Conservation (phyloP, 768 basidiomycete species). For the Tulasnella sp. region DNA sequence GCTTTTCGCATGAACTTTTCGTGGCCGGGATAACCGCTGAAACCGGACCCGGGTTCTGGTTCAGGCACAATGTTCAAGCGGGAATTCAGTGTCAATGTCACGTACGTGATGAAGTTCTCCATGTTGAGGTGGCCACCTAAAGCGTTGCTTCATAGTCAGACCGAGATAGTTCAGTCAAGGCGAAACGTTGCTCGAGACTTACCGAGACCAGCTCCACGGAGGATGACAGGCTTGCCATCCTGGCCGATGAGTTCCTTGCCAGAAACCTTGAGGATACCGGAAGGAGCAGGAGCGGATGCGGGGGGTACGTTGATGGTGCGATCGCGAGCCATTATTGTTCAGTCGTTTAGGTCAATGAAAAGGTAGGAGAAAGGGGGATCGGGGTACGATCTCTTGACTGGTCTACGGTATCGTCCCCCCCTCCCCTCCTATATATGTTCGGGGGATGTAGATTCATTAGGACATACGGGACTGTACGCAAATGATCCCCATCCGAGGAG, state of each 20-base stretch:
- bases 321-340: slow-evolving; percentile 5
- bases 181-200: background rate
- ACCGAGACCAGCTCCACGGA: slow-evolving; percentile 64
- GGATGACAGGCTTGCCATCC: slow-evolving; percentile 53
- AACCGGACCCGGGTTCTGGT: too few relatives aligned
- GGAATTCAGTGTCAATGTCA: background rate
- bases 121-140: slow-evolving; percentile 67
- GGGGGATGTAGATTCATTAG: background rate
- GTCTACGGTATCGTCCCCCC: too few relatives aligned
- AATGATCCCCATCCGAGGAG: background rate
- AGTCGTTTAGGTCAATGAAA: background rate
- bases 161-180: slow-evolving; percentile 32
- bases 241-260: slow-evolving; percentile 60
- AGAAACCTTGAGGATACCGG: slow-evolving; percentile 37
- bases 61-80: background rate
- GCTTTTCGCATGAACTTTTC: slow-evolving; percentile 73
- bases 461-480: background rate
- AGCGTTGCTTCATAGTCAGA: slow-evolving; percentile 31
- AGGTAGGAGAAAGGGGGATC: too few relatives aligned
- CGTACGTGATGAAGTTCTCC: slow-evolving; percentile 46
- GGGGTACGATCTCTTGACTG: too few relatives aligned
- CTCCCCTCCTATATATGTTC: slow-evolving; percentile 1
- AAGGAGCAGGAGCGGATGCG: slow-evolving; percentile 21
- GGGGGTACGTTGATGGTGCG: slow-evolving; percentile 23
- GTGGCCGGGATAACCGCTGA: slow-evolving; percentile 67